Conservation (phyloP, 169 alveolate genomes). For the Neospora caninum region DNA sequence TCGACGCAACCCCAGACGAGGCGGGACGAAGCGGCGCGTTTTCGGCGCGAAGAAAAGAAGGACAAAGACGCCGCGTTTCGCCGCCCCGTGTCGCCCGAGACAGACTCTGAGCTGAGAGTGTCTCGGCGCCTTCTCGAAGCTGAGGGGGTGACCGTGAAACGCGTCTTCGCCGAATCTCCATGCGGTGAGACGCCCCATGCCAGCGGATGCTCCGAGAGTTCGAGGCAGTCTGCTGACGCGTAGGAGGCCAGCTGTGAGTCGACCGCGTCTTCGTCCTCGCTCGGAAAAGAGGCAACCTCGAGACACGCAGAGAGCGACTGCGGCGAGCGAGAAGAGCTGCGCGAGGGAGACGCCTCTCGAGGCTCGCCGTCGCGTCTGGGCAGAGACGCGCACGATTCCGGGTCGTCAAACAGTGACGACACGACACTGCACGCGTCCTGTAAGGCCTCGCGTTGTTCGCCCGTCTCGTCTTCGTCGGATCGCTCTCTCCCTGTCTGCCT, state of each 20-base stretch:
- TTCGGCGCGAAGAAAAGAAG: no score
- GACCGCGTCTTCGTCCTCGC: neutral
- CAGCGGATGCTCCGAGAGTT: neutral
- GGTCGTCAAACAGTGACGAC: neutral
- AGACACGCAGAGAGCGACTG: neutral
- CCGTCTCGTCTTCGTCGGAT: neutral
- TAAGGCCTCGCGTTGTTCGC: neutral
- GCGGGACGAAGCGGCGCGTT: no score
- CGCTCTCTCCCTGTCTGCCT: neutral
- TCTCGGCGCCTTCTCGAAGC: no score
- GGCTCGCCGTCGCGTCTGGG: neutral
- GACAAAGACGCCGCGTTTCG: no score
- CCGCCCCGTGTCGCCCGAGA: no score
- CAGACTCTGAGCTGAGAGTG: no score
- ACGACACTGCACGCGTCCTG: neutral
- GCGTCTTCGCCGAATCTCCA: neutral
- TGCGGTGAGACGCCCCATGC: neutral
- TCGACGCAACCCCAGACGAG: no score
- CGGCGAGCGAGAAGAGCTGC: neutral
- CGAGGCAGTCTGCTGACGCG: neutral
- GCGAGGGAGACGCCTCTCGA: neutral
- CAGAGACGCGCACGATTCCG: no score
- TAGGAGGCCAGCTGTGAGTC: neutral
- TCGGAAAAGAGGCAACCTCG: neutral
- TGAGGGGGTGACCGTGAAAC: neutral